Evolutionary conservation across 2,329 filamentous ascomycete genomes (phyloP).

Genomic region (Penicillium glabrum): DNA sequence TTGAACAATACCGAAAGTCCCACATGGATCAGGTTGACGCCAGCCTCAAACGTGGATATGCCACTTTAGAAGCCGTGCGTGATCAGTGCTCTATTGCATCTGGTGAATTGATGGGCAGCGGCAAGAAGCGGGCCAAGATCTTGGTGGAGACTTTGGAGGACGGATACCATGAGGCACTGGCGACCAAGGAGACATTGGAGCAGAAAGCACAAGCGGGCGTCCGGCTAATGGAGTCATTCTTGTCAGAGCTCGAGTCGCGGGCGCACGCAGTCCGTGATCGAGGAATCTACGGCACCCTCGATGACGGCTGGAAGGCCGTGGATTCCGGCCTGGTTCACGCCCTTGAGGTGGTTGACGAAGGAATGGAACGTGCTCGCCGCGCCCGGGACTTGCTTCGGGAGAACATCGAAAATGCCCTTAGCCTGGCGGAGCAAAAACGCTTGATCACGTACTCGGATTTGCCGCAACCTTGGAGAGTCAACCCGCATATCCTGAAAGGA

Average conservation of each 20-base stretch:
- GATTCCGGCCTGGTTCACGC: constrained; percentile 76
- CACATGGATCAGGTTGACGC: constrained; percentile 78
- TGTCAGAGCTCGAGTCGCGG: constrained; percentile 80
- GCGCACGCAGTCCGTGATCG: constrained; percentile 78
- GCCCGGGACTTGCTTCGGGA: constrained; percentile 81
- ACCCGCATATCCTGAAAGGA: constrained; percentile 86
- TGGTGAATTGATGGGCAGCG: constrained; percentile 84
- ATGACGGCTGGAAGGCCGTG: constrained; percentile 74
- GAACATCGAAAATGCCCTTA: constrained; percentile 76
- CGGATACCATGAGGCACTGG: constrained; percentile 82
- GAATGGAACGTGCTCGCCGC: constrained; percentile 76
- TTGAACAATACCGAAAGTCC: constrained; percentile 84
- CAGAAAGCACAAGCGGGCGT: constrained; percentile 90
- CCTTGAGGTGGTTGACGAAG: constrained; percentile 74
- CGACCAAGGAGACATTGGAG: constrained; percentile 80
- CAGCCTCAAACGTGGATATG: constrained; percentile 79
- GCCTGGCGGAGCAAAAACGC: constrained; percentile 73
- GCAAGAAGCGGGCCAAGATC: constrained; percentile 77
- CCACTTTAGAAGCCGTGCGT: constrained; percentile 81
- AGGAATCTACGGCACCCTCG: constrained; percentile 75
- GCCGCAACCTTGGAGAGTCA: constrained; percentile 88
- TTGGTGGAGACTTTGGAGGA: constrained; percentile 90
- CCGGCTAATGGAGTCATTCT: constrained; percentile 78
- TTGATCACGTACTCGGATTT: constrained; percentile 87
- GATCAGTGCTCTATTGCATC: constrained; percentile 87